Conservation (phyloP, 139 green algal genomes). For the Chlorella sp. region DNA sequence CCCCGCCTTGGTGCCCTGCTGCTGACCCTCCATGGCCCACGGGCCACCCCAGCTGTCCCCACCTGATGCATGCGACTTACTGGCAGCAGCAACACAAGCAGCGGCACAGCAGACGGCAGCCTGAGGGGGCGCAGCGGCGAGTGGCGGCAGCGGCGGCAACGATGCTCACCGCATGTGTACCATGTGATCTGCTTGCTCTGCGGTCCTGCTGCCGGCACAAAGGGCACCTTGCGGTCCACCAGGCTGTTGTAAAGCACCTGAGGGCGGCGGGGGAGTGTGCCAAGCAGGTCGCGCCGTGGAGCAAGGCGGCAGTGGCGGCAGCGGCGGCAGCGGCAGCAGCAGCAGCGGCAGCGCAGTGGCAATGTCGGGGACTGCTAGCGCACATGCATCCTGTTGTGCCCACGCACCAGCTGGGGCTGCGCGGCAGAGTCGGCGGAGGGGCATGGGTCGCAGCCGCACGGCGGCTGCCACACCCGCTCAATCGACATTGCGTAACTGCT, state of each 20-base stretch:
- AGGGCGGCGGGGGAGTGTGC: too few relatives aligned
- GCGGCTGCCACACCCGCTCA: slow-evolving; percentile 28
- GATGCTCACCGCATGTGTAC: slow-evolving; percentile 91
- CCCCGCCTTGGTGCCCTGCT: too few relatives aligned
- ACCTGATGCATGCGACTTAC: too few relatives aligned
- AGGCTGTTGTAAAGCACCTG: slow-evolving; percentile 91
- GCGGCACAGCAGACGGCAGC: not conserved
- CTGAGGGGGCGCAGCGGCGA: not conserved
- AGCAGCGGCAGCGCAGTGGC: too few relatives aligned
- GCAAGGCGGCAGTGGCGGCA: too few relatives aligned
- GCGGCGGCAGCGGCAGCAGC: too few relatives aligned
- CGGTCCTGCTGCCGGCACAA: slow-evolving; percentile 76
- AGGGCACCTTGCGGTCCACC: slow-evolving; percentile 86
- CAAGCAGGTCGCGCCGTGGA: too few relatives aligned
- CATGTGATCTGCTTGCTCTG: slow-evolving; percentile 79
- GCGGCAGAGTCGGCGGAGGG: too few relatives aligned
- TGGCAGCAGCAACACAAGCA: not conserved
- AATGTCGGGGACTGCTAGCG: too few relatives aligned
- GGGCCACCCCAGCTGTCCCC: too few relatives aligned
- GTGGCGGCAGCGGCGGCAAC: not conserved
- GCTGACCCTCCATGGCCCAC: too few relatives aligned
- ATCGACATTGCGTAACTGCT: not conserved
- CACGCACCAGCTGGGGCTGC: slow-evolving; percentile 44
- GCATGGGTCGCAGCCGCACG: slow-evolving; percentile 10
- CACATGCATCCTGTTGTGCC: too few relatives aligned